Percentiles rank a stretch among this genome's conserved stretches.
Conservation (phyloP, 805 yeast species). For the Torulaspora delbrueckii region DNA sequence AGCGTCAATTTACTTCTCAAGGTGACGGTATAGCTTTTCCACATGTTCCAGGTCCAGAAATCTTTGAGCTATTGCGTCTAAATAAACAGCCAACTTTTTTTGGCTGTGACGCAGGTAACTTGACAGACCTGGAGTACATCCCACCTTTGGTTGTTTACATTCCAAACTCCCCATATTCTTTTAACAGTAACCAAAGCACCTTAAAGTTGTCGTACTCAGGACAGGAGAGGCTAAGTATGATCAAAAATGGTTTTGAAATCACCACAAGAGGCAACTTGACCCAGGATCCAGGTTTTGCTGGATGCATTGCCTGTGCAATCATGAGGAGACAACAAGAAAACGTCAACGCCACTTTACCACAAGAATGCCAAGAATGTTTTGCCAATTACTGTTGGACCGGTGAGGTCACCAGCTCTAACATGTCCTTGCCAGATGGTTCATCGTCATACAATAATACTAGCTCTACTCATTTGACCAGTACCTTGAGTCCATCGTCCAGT, state of each 20-base stretch:
- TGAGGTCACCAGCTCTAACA: slow-evolving; percentile 12
- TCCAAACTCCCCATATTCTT: slow-evolving; percentile 67
- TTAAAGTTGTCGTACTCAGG: slow-evolving; percentile 57
- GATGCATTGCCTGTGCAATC: slow-evolving; percentile 80
- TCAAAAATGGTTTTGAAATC: slow-evolving; percentile 70
- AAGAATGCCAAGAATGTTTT: slow-evolving; percentile 70
- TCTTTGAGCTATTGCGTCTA: slow-evolving; percentile 56
- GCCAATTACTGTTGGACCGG: slow-evolving; percentile 75
- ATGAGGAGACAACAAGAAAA: slow-evolving; percentile 75
- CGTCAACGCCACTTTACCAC: slow-evolving; percentile 49
- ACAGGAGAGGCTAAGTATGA: slow-evolving; percentile 53
- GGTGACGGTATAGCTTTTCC: slow-evolving; percentile 68
- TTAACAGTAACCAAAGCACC: slow-evolving; percentile 67
- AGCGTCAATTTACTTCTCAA: slow-evolving; percentile 51
- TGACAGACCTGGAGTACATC: slow-evolving; percentile 48
- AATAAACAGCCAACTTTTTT: slow-evolving; percentile 72
- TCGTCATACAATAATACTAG: slow-evolving; percentile 5
- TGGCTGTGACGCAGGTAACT: slow-evolving; percentile 68
- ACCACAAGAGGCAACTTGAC: slow-evolving; percentile 64
- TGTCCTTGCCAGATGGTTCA: slow-evolving; percentile 8
- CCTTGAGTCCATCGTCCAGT: slow-evolving; percentile 5
- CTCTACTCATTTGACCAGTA: slow-evolving; percentile 6
- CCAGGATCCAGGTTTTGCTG: slow-evolving; percentile 60
- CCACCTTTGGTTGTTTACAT: slow-evolving; percentile 77
- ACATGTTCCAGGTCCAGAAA: slow-evolving; percentile 64